Evolutionary conservation across 257 asterid species (phyloP).

Genomic region (Scutellaria galericulata): DNA sequence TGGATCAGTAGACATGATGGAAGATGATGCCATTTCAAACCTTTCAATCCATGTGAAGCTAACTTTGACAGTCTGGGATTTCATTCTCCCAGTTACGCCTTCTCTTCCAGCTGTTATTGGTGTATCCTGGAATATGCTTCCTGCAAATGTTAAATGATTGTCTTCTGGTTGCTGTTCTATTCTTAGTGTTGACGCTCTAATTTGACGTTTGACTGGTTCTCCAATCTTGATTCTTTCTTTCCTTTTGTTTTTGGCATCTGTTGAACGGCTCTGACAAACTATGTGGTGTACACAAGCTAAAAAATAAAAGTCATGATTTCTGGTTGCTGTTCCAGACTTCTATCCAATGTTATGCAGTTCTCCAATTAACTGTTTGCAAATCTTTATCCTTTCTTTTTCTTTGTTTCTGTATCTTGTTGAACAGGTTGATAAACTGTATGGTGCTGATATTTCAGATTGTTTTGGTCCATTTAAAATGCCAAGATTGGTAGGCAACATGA

Average conservation of each 20-base stretch:
- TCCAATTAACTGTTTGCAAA: conserved; percentile 2
- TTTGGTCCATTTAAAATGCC: conserved; percentile 30
- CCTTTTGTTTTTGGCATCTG: conserved; percentile 17
- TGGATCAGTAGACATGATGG: conserved; percentile 89
- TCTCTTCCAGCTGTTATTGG: conserved; percentile 99
- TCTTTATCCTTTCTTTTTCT: conserved; percentile 4
- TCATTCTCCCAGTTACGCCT: conserved; percentile 87
- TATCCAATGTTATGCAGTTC: conserved; percentile 17
- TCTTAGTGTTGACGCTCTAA: neutral
- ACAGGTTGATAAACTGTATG: conserved; percentile 16
- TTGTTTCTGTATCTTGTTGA: conserved; percentile 22
- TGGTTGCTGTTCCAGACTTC: neutral
- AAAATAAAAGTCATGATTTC: neutral
- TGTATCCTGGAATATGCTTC: conserved; percentile 71
- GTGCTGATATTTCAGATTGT: conserved; percentile 10
- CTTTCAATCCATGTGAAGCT: conserved; percentile 78
- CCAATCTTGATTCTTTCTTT: neutral
- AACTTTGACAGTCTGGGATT: conserved; percentile 94
- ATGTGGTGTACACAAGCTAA: neutral
- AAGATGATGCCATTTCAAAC: conserved; percentile 83
- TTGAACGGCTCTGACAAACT: conserved; percentile 3
- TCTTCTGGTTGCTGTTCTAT: conserved; percentile 27
- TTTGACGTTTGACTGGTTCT: conserved; percentile 13
- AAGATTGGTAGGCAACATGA: conserved; percentile 27
- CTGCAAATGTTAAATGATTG: neutral